Evolutionary conservation across 2,329 filamentous ascomycete genomes (phyloP), one percentile per base, ranked within the genome.

Genomic region (Geosmithia flava): DNA sequence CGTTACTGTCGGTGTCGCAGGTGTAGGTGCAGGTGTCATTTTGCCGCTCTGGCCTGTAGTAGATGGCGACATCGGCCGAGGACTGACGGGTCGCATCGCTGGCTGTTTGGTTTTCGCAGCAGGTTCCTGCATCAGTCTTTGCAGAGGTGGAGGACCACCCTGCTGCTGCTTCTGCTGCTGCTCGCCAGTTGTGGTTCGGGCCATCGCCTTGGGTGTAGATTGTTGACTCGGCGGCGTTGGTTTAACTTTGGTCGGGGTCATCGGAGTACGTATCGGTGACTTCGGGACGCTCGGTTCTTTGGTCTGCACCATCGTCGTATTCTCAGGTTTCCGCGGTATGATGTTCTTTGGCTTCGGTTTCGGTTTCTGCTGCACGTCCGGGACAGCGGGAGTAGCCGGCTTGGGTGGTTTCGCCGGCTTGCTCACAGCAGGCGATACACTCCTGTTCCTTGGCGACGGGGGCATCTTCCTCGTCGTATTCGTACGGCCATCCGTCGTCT

Each of bases 401-500:
- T 37, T 48, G 11, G 41, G 10, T 15, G 44, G 13, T 7, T 39
- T 23, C 3, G 30, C 7, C n/a, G 45, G 37, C 17, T 20, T 47
- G 33, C 6, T 11, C 33, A 13, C 15, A 3, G 33, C 33, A 37
- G 33, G 33, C 23, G 19, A 17, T 27, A 27, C 23, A 8, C 23
- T 27, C 23, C 23, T 27, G 23, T 27, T 27, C 23, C 23, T 8
- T 5, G 23, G 23, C 23, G 23, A 27, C 23, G 4, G 23, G 5
- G 44, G 29, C 44, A 17, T 30, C 27, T 33, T n/a, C 10, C 23
- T 16, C 27, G 2, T 16, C 27, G 2, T 13, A 20, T 27, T 27
- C 23, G 17, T 11, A 46, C 19, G 51, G 52, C 49, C 53, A 42
- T 66, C 71, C 52, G 72, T 68, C 52, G 72, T 68, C 62, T 89